Evolutionary conservation across 345 rosid genomes (phyloP).

Genomic region (Aurinia saxatilis): DNA sequence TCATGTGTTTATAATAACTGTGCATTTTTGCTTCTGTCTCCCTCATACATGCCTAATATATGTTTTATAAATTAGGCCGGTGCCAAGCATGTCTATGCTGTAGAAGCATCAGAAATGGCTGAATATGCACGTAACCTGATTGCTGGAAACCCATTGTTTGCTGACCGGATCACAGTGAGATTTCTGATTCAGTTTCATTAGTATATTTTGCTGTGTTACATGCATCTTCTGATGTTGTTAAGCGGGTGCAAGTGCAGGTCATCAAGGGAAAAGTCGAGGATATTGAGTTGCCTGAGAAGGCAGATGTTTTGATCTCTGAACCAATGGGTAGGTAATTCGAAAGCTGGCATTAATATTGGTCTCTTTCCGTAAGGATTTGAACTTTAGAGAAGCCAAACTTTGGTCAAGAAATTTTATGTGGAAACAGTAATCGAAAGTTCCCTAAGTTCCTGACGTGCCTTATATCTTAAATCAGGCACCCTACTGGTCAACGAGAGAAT

Average conservation of each 20-base stretch:
- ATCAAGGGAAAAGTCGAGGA: slow-evolving; percentile 97
- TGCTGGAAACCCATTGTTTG: slow-evolving; percentile 79
- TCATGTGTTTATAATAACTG: not conserved
- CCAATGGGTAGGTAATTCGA: slow-evolving; percentile 72
- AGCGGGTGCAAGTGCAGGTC: slow-evolving; percentile 41
- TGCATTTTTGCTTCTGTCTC: slow-evolving; percentile 1
- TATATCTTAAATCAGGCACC: slow-evolving; percentile 48
- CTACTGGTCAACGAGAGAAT: slow-evolving; percentile 93
- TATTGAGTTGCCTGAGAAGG: slow-evolving; percentile 92
- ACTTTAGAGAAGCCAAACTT: not conserved
- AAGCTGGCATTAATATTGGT: not conserved
- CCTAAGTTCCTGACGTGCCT: not conserved
- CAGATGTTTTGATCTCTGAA: slow-evolving; percentile 92
- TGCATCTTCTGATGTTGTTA: slow-evolving; percentile 13
- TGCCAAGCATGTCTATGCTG: slow-evolving; percentile 98
- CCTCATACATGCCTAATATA: slow-evolving; percentile 2
- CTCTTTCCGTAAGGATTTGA: not conserved
- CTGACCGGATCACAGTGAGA: slow-evolving; percentile 77
- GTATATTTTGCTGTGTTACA: not conserved
- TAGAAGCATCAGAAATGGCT: slow-evolving; percentile 99
- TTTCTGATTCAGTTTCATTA: slow-evolving; percentile 8
- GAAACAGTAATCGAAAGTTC: not conserved
- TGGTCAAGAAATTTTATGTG: not conserved
- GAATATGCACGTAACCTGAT: slow-evolving; percentile 93
- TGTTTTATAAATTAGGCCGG: slow-evolving; percentile 60